These are phyloP conservation scores for Botrytis medusae DNA, from an alignment of 2,329 filamentous ascomycete genomes.

Conservation along the genomic window DNA sequence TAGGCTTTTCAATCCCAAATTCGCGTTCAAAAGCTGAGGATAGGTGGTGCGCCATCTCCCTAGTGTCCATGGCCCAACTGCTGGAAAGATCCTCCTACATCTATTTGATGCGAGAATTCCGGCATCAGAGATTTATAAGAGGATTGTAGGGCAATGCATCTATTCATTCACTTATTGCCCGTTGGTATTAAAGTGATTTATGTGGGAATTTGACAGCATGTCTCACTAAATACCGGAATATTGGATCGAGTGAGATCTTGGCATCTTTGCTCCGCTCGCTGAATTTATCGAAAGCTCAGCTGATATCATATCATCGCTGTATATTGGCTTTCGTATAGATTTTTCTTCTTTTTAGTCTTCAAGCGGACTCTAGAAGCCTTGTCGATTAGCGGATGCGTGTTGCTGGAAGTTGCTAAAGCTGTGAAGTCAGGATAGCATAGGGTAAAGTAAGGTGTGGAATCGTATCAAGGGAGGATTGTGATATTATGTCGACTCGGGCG, in stretches of 20 bases:
- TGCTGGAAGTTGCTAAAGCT: neutral
- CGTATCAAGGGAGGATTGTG: neutral
- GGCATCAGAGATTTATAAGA: too few species aligned
- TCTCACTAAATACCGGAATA: neutral
- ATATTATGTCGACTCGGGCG: neutral
- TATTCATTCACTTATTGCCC: neutral
- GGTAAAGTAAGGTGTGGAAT: neutral
- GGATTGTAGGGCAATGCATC: rapidly evolving
- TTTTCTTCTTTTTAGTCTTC: rapidly evolving
- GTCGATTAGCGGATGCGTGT: neutral
- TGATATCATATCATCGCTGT: neutral
- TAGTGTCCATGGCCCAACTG: neutral
- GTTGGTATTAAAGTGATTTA: neutral
- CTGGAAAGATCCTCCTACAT: neutral
- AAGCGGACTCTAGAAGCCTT: neutral
- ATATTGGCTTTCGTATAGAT: neutral
- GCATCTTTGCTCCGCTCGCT: neutral
- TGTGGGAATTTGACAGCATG: neutral
- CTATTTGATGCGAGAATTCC: too few species aligned
- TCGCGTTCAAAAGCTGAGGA: neutral
- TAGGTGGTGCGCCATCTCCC: too few species aligned
- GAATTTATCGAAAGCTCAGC: neutral
- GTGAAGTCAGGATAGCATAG: neutral
- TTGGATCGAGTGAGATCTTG: neutral
- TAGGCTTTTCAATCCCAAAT: neutral